These are phyloP conservation scores for Dendrobium catenatum DNA, from an alignment of 106 monocot species.

Conservation along the genomic window DNA sequence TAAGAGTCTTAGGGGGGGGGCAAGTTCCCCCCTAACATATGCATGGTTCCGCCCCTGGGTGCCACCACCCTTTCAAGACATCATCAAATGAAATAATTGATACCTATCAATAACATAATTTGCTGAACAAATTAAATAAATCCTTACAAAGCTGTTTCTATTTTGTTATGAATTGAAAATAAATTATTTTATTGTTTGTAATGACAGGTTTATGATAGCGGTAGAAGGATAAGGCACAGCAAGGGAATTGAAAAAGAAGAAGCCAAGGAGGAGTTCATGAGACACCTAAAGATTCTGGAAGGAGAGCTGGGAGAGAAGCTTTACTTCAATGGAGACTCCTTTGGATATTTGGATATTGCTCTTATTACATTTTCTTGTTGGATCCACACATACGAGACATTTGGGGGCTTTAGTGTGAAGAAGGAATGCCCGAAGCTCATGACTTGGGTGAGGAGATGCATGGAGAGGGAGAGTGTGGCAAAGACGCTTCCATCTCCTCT, in stretches of 20 bases:
- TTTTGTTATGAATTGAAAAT: no score
- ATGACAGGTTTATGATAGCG: conserved; percentile 15
- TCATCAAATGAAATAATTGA: no score
- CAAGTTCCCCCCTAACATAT: no score
- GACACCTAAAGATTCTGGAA: conserved; percentile 34
- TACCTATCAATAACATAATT: no score
- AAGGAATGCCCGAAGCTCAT: conserved; percentile 33
- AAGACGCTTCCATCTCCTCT: conserved; percentile 20
- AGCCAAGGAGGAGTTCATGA: conserved; percentile 37
- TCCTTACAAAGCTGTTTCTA: no score
- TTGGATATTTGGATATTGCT: conserved; percentile 51
- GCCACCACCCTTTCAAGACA: no score
- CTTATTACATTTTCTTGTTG: conserved; percentile 39
- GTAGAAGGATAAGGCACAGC: conserved; percentile 32
- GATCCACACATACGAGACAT: conserved; percentile 44
- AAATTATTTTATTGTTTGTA: no score
- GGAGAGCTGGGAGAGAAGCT: conserved; percentile 44
- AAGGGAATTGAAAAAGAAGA: conserved; percentile 40
- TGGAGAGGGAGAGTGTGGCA: conserved; percentile 46
- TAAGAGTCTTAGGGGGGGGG: no score
- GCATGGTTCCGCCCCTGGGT: no score
- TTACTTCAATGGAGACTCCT: conserved; percentile 45
- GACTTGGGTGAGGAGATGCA: conserved; percentile 51
- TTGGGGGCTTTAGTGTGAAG: conserved; percentile 35
- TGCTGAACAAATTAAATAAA: no score